Evolutionary conservation across 352 stramenopile species (phyloP).

Genomic region (Sclerospora graminicola): DNA sequence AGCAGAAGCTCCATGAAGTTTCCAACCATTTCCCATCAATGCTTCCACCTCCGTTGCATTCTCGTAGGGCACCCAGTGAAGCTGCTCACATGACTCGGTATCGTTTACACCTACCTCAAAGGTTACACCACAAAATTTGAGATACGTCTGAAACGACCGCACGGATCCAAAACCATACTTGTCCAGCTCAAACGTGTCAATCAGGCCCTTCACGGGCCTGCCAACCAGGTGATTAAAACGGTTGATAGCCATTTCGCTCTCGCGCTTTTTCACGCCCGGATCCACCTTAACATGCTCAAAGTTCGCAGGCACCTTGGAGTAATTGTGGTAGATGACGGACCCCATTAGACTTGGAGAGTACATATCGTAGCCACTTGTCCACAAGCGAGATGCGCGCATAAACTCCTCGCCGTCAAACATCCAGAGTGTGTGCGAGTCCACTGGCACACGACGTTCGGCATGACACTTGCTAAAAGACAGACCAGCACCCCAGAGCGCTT

Average conservation of each 20-base stretch:
- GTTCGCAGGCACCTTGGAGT: conserved; percentile 50
- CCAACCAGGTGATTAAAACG: conserved; percentile 49
- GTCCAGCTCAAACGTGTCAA: conserved; percentile 53
- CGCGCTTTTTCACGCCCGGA: conserved; percentile 24
- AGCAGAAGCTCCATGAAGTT: conserved; percentile 7
- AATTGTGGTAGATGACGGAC: conserved; percentile 69
- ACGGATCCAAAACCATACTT: conserved; percentile 43
- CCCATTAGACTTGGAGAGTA: conserved; percentile 50
- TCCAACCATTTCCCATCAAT: conserved; percentile 42
- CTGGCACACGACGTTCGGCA: conserved; percentile 53
- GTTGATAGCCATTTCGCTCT: conserved; percentile 46
- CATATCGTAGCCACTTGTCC: conserved; percentile 61
- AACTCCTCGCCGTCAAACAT: conserved; percentile 74
- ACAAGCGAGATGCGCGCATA: conserved; percentile 43
- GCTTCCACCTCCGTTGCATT: conserved; percentile 40
- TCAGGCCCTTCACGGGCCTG: conserved; percentile 41
- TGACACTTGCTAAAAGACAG: conserved; percentile 83
- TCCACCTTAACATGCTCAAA: conserved; percentile 53
- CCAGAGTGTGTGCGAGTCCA: conserved; percentile 76
- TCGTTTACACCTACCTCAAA: conserved; percentile 42
- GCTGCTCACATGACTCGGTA: conserved; percentile 45
- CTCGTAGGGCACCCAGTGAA: conserved; percentile 63
- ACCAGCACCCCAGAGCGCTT: conserved; percentile 63
- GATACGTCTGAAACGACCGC: conserved; percentile 45
- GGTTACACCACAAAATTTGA: conserved; percentile 47